Conservation (phyloP, 441 rosid genomes). For the Adansonia madagascariensis region DNA sequence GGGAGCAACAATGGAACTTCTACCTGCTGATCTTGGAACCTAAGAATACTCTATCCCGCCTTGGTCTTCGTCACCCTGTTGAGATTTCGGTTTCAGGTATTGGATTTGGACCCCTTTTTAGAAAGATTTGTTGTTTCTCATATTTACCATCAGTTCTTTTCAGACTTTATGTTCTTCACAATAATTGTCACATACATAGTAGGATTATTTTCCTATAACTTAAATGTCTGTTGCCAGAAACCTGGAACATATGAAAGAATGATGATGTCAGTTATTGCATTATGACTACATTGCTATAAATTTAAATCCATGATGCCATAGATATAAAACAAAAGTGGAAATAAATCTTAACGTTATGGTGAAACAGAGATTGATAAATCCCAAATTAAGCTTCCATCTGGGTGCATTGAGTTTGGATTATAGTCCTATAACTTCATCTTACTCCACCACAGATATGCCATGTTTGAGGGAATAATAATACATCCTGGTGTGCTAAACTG, state of each 20-base stretch:
- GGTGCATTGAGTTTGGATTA: neutral
- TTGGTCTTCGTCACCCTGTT: neutral
- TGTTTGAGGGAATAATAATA: neutral
- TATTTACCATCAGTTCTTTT: neutral
- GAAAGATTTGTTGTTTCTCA: neutral
- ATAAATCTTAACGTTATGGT: neutral
- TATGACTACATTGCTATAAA: too few relatives aligned
- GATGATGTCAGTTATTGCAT: too few relatives aligned
- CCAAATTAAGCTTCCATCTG: neutral
- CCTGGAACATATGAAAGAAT: neutral
- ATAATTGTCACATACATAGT: neutral
- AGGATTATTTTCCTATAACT: constrained; percentile 2
- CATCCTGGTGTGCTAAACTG: neutral
- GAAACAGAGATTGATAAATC: neutral
- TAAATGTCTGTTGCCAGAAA: neutral
- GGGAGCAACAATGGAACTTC: constrained; percentile 48
- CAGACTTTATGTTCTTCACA: constrained; percentile 4
- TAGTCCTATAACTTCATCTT: neutral
- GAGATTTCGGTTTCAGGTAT: constrained; percentile 49
- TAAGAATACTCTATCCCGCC: constrained; percentile 27
- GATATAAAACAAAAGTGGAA: neutral
- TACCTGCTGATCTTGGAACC: constrained; percentile 30
- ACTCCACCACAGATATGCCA: neutral
- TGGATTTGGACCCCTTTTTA: neutral
- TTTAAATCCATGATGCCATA: neutral